Conservation (phyloP, 192 early-diverging fungal species). For the Coemansia sp. region DNA sequence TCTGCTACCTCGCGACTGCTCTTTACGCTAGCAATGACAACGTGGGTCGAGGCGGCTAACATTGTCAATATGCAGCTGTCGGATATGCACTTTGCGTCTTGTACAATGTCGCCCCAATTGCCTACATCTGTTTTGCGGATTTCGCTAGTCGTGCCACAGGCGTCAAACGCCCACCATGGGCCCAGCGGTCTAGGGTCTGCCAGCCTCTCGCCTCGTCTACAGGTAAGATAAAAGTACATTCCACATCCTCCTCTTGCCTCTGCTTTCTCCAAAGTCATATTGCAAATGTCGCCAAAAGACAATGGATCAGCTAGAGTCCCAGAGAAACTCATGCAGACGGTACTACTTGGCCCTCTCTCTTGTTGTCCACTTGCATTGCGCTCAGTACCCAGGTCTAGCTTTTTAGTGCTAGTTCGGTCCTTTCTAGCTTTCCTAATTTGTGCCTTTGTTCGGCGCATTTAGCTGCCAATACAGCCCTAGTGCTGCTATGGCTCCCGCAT, state of each 20-base stretch:
- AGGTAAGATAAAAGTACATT: slow-evolving; percentile 31
- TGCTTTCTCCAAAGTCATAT: background rate
- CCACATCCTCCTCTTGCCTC: background rate
- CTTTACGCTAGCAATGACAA: slow-evolving; percentile 42
- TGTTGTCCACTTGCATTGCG: background rate
- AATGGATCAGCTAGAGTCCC: background rate
- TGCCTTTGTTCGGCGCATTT: background rate
- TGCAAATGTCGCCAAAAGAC: background rate
- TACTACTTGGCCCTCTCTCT: background rate
- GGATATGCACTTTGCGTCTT: slow-evolving; percentile 44
- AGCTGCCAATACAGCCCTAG: background rate
- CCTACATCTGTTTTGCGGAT: slow-evolving; percentile 45
- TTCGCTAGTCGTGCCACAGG: slow-evolving; percentile 15
- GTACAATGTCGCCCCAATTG: slow-evolving; percentile 44
- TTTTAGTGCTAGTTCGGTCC: background rate
- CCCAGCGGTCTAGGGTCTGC: background rate
- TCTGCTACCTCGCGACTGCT: slow-evolving; percentile 29
- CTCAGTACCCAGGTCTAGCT: background rate
- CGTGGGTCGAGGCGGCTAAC: slow-evolving; percentile 32
- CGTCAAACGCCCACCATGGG: background rate
- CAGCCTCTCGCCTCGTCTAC: slow-evolving; percentile 23
- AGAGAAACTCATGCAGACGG: background rate
- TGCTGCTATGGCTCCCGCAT: background rate
- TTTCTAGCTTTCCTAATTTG: background rate
- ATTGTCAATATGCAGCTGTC: slow-evolving; percentile 31